These are phyloP conservation scores for Pseudocohnilembus persalinus DNA, from an alignment of 169 alveolate genomes.

Conservation along the genomic window DNA sequence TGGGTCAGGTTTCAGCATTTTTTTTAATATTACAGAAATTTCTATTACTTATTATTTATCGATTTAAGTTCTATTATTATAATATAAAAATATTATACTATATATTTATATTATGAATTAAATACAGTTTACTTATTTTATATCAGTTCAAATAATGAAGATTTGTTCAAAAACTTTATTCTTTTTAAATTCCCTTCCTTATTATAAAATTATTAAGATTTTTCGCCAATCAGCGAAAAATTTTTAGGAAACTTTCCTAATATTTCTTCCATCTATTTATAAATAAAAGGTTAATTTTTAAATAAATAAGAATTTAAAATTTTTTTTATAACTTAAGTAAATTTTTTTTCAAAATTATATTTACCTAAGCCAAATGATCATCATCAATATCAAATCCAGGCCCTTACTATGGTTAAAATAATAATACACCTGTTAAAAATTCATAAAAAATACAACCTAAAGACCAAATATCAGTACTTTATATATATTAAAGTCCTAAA, in stretches of 20 bases:
- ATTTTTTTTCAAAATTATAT: too few species aligned
- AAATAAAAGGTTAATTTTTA: neutral
- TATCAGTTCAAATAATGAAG: too few species aligned
- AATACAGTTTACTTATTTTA: too few species aligned
- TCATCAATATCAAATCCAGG: conserved; percentile 86
- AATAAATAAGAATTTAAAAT: neutral
- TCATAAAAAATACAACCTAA: conserved; percentile 98
- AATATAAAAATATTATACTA: too few species aligned
- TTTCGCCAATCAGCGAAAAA: conserved; percentile 83
- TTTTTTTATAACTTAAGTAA: too few species aligned
- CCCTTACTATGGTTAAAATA: conserved; percentile 96
- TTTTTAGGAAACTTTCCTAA: conserved; percentile 91
- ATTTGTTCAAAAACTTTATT: too few species aligned
- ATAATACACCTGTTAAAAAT: conserved; percentile 97
- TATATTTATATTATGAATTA: too few species aligned
- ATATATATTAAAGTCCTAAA: conserved; percentile 92
- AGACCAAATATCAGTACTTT: conserved; percentile 98
- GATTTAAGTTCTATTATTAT: too few species aligned
- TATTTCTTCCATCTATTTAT: conserved; percentile 75
- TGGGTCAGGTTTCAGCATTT: too few species aligned
- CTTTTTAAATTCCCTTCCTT: conserved; percentile 72
- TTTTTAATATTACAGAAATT: too few species aligned
- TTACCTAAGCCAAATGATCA: conserved; percentile 93
- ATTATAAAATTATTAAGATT: conserved; percentile 72
- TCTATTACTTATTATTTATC: too few species aligned